Evolutionary conservation across 1,284 basidiomycete genomes (phyloP), one percentile per base, ranked within the genome.

Genomic region (Cystobasidiaceae sp.): DNA sequence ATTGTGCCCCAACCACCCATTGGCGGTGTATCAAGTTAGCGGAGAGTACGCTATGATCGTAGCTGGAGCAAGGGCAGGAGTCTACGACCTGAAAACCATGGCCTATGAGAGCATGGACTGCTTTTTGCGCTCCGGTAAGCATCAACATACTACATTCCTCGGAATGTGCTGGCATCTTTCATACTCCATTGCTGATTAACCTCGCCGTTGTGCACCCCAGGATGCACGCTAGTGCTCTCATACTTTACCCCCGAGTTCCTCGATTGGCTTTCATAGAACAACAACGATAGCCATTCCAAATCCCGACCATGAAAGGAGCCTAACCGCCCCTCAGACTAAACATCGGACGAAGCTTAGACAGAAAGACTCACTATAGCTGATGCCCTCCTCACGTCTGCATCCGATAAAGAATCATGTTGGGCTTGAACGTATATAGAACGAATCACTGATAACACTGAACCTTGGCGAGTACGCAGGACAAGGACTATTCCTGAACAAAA

Each of bases 41-140:
- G 96, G 96, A 9, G 96, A 98, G 77, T 98, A 89, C 73, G 92
- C 94, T 3, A 97, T 97, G 92, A 81, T 99, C 28, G 86, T 89
- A 64, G 94, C 96, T 0, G 94, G 93, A 30, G 94, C 96, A 5
- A 82, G 82, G 15, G 91, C 92, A 3, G 94, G 94, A 9, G 88
- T 98, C 15, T 98, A 96, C 75, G 89, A 91, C 67, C 80, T 98
- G 66, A 86, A 84, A 69, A 83, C 85, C 28, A 93, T 97, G 90
- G 96, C 93, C 3, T 92, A 94, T 70, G 96, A 98, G 80, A 89
- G 85, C 4, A 84, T 85, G 3, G 90, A 96, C 66, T 85, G 89
- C 69, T 89, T 97, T 84, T 81, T 97, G 49, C 82, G 94, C 33
- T 93, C 96, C 19, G 93, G 91, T 86, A 72, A 69, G 83, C 81